phyloP scores from a whole-genome alignment of 345 rosid species.

The Bruguiera parviflora region DNA sequence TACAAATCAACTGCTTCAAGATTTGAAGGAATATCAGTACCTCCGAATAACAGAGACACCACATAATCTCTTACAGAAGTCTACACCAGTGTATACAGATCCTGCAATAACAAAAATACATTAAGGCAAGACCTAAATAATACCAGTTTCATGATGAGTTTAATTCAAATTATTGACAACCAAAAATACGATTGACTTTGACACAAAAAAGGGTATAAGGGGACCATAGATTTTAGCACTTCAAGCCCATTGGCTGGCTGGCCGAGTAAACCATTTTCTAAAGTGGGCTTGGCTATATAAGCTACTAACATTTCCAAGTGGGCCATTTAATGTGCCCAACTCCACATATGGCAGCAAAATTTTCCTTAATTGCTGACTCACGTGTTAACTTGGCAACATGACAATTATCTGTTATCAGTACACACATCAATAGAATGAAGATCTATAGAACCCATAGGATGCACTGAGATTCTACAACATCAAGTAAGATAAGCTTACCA shows the following conservation, averaged over 20 bases:
- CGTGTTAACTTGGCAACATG: background rate
- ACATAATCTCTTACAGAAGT: slow-evolving; percentile 95
- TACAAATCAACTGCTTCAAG: background rate
- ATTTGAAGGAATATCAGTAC: slow-evolving; percentile 41
- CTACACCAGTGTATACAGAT: slow-evolving; percentile 95
- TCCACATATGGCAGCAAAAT: background rate
- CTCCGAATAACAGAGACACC: slow-evolving; percentile 98
- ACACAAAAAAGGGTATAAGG: too few relatives aligned
- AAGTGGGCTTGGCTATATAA: too few relatives aligned
- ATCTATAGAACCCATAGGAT: background rate
- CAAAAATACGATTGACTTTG: too few relatives aligned
- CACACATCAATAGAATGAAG: background rate
- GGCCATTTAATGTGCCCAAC: too few relatives aligned
- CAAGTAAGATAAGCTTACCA: slow-evolving; percentile 48
- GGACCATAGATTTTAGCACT: too few relatives aligned
- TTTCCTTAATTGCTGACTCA: background rate
- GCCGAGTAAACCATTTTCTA: too few relatives aligned
- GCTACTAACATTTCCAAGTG: too few relatives aligned
- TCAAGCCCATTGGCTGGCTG: too few relatives aligned
- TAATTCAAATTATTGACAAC: too few relatives aligned
- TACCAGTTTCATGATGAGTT: too few relatives aligned
- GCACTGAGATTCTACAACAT: slow-evolving; percentile 2
- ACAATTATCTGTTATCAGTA: background rate
- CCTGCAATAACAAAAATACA: slow-evolving; percentile 43
- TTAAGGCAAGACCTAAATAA: too few relatives aligned